These are phyloP conservation scores for Solanum piurae DNA, from an alignment of 257 asterid genomes.

Conservation along the genomic window DNA sequence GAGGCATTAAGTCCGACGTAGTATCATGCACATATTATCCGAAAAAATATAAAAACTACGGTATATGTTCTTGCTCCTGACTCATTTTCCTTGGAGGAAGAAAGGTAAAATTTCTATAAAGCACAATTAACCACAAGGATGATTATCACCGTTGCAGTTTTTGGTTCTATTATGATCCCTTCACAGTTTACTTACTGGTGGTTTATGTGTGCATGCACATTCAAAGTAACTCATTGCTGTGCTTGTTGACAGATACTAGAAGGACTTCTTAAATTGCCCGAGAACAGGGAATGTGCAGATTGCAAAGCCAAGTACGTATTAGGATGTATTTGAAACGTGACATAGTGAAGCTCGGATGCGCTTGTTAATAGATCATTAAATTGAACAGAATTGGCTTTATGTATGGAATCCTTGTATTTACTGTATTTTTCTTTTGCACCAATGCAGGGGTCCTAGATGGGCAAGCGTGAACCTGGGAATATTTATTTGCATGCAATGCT, in stretches of 20 bases:
- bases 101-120: too few species aligned
- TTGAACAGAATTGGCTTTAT: not conserved
- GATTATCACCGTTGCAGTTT: not conserved
- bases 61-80: not conserved
- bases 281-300: constrained; percentile 98
- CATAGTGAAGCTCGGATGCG: not conserved
- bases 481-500: constrained; percentile 97
- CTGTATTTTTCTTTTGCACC: not conserved
- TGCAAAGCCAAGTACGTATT: constrained; percentile 86
- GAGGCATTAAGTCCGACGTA: not conserved
- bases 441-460: constrained; percentile 97
- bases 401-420: not conserved
- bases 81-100: not conserved
- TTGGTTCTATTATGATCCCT: not conserved
- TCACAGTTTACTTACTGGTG: not conserved
- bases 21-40: not conserved
- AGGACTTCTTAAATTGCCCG: constrained; percentile 96
- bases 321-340: not conserved
- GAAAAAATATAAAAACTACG: not conserved
- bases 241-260: constrained; percentile 63
- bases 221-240: constrained; percentile 4
- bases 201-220: not conserved
- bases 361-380: not conserved
- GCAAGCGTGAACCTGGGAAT: constrained; percentile 98
- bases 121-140: not conserved